Conservation (phyloP, 371 early-diverging fungal species). For the Batkoa obscura region DNA sequence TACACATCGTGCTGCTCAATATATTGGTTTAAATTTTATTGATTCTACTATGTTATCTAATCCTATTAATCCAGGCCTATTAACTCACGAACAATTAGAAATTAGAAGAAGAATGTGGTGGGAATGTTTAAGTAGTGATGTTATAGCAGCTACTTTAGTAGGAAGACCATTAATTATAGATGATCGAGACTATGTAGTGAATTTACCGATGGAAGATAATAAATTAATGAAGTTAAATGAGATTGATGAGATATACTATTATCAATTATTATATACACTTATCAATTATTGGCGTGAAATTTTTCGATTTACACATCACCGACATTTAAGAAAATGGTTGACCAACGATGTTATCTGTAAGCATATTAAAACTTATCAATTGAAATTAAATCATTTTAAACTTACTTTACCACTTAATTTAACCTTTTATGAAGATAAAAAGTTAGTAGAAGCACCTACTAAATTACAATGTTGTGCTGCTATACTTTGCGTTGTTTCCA, state of each 20-base stretch:
- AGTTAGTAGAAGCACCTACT: not conserved
- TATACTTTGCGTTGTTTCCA: not conserved
- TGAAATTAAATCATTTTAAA: not conserved
- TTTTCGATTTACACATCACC: conserved; percentile 5
- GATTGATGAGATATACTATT: not conserved
- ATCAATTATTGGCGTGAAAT: conserved; percentile 2
- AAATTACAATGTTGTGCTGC: not conserved
- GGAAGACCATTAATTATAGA: conserved; percentile 5
- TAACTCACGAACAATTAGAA: not conserved
- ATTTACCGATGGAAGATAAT: not conserved
- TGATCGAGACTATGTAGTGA: conserved; percentile 5
- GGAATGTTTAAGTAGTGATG: conserved; percentile 4
- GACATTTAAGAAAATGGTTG: conserved; percentile 6
- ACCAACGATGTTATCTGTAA: not conserved
- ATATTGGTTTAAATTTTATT: conserved; percentile 3
- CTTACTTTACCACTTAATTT: not conserved
- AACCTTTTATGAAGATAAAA: no score
- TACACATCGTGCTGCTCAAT: conserved; percentile 4
- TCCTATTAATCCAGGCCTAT: not conserved
- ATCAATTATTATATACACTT: not conserved
- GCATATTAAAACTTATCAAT: not conserved
- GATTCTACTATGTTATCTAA: conserved; percentile 4
- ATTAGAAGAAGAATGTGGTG: conserved; percentile 4
- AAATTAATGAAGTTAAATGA: not conserved
- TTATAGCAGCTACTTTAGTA: not conserved